Percentiles rank a stretch among this genome's conserved stretches.
These are phyloP conservation scores for Gypsophila paniculata DNA, from an alignment of 179 eudicot species.

Conservation along the genomic window DNA sequence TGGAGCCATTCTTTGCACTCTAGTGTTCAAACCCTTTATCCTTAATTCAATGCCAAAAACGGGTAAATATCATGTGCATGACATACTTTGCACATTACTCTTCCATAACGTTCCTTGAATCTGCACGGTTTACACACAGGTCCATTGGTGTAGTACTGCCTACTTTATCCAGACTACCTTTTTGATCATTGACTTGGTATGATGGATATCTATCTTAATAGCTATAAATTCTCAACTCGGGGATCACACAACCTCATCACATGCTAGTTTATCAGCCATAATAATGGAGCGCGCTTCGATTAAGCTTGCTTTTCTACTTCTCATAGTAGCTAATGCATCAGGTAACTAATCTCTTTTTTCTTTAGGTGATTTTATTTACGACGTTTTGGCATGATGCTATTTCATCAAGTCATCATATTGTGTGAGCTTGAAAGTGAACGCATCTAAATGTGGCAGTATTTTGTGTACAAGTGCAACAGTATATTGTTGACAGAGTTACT, in stretches of 20 bases:
- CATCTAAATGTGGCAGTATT: too few relatives aligned
- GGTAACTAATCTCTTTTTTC: neutral
- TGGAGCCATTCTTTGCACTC: neutral
- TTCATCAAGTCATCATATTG: too few relatives aligned
- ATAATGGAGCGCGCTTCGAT: constrained; percentile 4
- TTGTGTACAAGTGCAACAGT: too few relatives aligned
- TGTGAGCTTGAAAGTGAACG: too few relatives aligned
- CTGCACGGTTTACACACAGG: neutral
- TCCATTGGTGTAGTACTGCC: constrained; percentile 4
- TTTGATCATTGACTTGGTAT: neutral
- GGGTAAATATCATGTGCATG: neutral
- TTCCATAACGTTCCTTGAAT: constrained; percentile 12
- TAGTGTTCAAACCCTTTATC: neutral
- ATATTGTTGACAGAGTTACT: too few relatives aligned
- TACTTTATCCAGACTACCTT: neutral
- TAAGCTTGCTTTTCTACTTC: constrained; percentile 12
- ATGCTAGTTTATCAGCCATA: neutral
- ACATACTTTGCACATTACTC: constrained; percentile 1
- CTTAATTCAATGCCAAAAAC: constrained; percentile 8
- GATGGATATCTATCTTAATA: neutral
- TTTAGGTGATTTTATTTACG: too few relatives aligned
- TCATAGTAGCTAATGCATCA: constrained; percentile 10
- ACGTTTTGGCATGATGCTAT: too few relatives aligned
- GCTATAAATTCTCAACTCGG: neutral
- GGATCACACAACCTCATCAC: neutral